phyloP scores from a whole-genome alignment of 345 rosid genomes.

The Lepidium africanum region DNA sequence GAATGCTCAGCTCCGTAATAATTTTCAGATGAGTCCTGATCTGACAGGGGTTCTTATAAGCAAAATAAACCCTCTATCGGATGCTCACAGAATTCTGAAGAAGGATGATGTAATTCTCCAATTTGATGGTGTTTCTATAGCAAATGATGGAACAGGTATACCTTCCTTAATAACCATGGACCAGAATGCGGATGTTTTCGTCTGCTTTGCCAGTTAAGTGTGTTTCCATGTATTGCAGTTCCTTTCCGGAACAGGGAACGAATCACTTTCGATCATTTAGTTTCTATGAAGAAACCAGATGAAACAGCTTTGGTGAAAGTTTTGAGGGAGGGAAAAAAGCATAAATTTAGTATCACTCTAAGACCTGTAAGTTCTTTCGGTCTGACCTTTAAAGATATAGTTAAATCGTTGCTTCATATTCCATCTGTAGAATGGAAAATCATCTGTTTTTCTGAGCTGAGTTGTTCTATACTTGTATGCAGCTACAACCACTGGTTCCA shows the following conservation, averaged over 20 bases:
- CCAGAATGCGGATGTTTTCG: background rate
- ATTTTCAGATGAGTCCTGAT: slow-evolving; percentile 51
- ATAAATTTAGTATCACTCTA: slow-evolving; percentile 47
- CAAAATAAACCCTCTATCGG: slow-evolving; percentile 76
- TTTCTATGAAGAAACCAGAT: slow-evolving; percentile 83
- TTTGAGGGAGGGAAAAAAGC: slow-evolving; percentile 57
- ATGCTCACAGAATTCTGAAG: slow-evolving; percentile 46
- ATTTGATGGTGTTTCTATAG: slow-evolving; percentile 74
- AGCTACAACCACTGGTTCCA: slow-evolving; percentile 83
- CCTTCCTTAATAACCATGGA: background rate
- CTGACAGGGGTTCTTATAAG: slow-evolving; percentile 78
- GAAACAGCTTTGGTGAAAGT: slow-evolving; percentile 57
- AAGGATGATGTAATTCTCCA: slow-evolving; percentile 75
- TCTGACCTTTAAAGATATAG: background rate
- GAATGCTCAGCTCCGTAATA: slow-evolving; percentile 64
- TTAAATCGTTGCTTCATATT: background rate
- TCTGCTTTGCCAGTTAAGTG: background rate
- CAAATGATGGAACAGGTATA: slow-evolving; percentile 86
- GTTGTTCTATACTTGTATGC: slow-evolving; percentile 21
- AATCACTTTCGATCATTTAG: slow-evolving; percentile 81
- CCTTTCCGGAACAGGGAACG: slow-evolving; percentile 80
- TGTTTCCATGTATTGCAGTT: slow-evolving; percentile 41
- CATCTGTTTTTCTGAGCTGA: background rate
- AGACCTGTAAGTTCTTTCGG: slow-evolving; percentile 56
- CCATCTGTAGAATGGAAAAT: background rate